phyloP scores from a whole-genome alignment of 2,329 filamentous ascomycete genomes.

The Exophiala bonariae region DNA sequence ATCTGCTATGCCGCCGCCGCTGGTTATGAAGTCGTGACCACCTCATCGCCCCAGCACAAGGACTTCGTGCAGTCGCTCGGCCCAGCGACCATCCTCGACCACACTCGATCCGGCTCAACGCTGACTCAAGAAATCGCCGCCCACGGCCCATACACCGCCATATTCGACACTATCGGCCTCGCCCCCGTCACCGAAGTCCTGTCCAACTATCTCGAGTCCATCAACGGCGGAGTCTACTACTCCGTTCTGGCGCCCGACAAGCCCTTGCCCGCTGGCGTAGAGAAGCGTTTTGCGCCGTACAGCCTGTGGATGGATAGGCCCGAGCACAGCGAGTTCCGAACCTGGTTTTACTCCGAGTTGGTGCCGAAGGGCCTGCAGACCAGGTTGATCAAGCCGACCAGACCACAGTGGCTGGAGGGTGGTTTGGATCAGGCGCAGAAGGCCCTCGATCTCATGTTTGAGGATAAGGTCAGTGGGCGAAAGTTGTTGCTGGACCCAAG shows the following conservation, averaged over 20 bases:
- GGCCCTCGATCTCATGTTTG: slow-evolving; percentile 44
- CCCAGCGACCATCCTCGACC: slow-evolving; percentile 34
- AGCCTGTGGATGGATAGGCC: slow-evolving; percentile 11
- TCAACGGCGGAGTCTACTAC: slow-evolving; percentile 12
- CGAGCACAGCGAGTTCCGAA: slow-evolving; percentile 7
- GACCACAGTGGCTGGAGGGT: slow-evolving; percentile 28
- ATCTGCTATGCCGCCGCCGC: slow-evolving; percentile 40
- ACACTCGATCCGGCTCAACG: slow-evolving; percentile 7
- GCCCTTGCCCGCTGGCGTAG: slow-evolving; percentile 13
- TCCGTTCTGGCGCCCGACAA: slow-evolving; percentile 2
- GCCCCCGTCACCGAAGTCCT: slow-evolving; percentile 7
- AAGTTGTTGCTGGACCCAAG: slow-evolving; percentile 41
- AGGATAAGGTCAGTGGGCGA: slow-evolving; percentile 45
- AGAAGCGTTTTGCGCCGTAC: slow-evolving; percentile 11
- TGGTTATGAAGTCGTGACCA: slow-evolving; percentile 35
- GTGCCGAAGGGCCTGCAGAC: slow-evolving; percentile 14
- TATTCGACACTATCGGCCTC: slow-evolving; percentile 18
- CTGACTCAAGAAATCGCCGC: slow-evolving; percentile 5
- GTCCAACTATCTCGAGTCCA: not conserved
- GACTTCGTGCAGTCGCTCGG: slow-evolving; percentile 35
- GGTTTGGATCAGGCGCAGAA: slow-evolving; percentile 46
- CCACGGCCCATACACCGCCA: slow-evolving; percentile 14
- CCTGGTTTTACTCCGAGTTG: slow-evolving; percentile 15
- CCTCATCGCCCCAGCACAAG: slow-evolving; percentile 35
- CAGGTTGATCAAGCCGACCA: slow-evolving; percentile 11